Evolutionary conservation across 305 asterid genomes (phyloP), one percentile per base, ranked within the genome.

Genomic region (Fraxinus sp.): DNA sequence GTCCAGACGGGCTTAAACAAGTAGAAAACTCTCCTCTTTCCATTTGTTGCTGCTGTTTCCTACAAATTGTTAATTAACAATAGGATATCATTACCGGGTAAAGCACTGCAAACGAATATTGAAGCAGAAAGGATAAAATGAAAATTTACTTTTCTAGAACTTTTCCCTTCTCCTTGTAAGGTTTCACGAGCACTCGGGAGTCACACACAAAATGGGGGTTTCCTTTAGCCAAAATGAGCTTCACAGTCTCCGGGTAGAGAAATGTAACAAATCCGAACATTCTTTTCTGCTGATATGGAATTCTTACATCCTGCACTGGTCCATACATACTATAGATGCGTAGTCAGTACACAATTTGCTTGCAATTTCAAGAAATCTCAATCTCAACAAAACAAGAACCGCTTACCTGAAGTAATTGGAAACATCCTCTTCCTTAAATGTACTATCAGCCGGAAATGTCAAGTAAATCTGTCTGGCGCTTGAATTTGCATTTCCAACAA

Each of bases 211-310:
- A 96, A 91, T 96, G 99, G 0, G 98, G 99, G 81, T 96, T 96
- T 76, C 99, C 99, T 84, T 96, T 96, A 0, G 98, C 97, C 86
- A 93, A 85, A 82, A 94, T 96, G 82, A 84, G 93, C 90, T 94
- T 94, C 57, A 96, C 99, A 1, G 98, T 94, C 81, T 96, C 99
- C 0, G 99, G 87, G 84, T 90, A 92, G 72, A 89, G 89, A 88
- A 97, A 94, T 0, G 99, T 91, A 41, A 97, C 98, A 74, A 97
- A 97, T 20, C 99, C 98, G 76, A 97, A 97, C 99, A 97, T 97
- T 0, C 99, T 84, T 87, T 93, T 97, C 87, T 92, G 98, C 91
- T 97, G 99, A 84, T 97, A 93, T 0, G 98, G 98, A 80, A 97
- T 97, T 85, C 98, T 87, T 79, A 97, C 99, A 91, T 97, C 99